Conservation (phyloP, 2,329 filamentous ascomycete species). For the Fusarium sp. region DNA sequence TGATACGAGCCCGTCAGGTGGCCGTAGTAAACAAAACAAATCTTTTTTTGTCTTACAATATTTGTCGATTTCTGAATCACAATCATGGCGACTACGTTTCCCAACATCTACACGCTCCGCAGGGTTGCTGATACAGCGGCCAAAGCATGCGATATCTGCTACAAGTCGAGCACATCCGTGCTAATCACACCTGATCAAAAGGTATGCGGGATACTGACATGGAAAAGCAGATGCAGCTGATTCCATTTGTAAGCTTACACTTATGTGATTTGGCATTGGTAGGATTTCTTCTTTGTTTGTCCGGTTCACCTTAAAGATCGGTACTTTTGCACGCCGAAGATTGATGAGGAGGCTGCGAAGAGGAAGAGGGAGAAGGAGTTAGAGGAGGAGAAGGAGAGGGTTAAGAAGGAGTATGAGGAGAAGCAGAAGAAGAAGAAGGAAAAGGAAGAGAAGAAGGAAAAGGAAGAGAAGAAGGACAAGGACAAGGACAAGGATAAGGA, state of each 20-base stretch:
- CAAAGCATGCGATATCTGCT: slow-evolving; percentile 90
- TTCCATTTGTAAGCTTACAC: not conserved
- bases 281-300: slow-evolving; percentile 93
- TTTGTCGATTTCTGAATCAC: not conserved
- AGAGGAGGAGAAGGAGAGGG: slow-evolving; percentile 68
- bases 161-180: slow-evolving; percentile 85
- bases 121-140: slow-evolving; percentile 85
- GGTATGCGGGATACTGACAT: slow-evolving; percentile 56
- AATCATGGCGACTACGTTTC: slow-evolving; percentile 60
- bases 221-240: slow-evolving; percentile 3
- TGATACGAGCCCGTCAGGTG: not conserved
- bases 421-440: slow-evolving; percentile 73
- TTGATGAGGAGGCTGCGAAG: slow-evolving; percentile 72
- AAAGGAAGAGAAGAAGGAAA: slow-evolving; percentile 57
- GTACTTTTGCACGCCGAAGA: slow-evolving; percentile 79
- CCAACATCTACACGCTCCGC: slow-evolving; percentile 85
- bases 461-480: slow-evolving; percentile 20
- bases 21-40: not conserved
- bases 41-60: not conserved
- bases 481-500: not conserved
- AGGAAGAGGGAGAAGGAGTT: slow-evolving; percentile 68
- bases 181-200: slow-evolving; percentile 90
- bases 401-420: slow-evolving; percentile 82
- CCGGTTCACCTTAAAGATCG: slow-evolving; percentile 81
- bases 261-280: slow-evolving; percentile 14